These are phyloP conservation scores for Plasmopara muralis DNA, from an alignment of 352 stramenopile genomes.

Conservation along the genomic window DNA sequence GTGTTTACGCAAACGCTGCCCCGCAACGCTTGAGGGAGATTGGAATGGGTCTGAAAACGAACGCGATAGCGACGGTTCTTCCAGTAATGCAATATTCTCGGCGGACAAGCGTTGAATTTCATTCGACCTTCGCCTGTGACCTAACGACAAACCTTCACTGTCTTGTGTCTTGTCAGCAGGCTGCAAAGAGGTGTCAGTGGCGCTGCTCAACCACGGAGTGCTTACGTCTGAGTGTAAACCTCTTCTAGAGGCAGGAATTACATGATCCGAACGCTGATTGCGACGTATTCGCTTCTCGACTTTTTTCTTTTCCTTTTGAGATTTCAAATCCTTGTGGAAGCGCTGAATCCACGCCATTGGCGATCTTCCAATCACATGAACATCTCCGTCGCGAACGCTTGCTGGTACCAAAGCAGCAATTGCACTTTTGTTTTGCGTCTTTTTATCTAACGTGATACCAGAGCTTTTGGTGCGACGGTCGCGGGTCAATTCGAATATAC, in stretches of 20 bases:
- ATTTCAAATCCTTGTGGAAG: conserved; percentile 72
- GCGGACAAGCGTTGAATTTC: conserved; percentile 7
- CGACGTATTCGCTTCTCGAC: conserved; percentile 59
- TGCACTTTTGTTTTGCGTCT: conserved; percentile 15
- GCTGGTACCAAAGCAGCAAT: conserved; percentile 11
- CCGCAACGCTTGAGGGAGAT: conserved; percentile 35
- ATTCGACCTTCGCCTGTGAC: conserved; percentile 23
- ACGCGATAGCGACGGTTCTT: conserved; percentile 32
- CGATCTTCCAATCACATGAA: conserved; percentile 39
- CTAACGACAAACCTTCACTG: conserved; percentile 23
- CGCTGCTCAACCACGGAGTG: conserved; percentile 11
- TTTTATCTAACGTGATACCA: conserved; percentile 38
- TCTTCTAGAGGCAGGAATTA: conserved; percentile 13
- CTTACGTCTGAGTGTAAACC: conserved; percentile 8
- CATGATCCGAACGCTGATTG: conserved; percentile 32
- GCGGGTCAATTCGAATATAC: conserved; percentile 20
- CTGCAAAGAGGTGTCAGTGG: conserved; percentile 27
- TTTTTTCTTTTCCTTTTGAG: conserved; percentile 73
- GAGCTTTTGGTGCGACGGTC: conserved; percentile 70
- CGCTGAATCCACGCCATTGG: conserved; percentile 72
- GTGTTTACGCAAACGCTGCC: conserved; percentile 26
- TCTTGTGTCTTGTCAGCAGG: conserved; percentile 15
- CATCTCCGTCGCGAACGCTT: conserved; percentile 32
- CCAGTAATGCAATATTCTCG: conserved; percentile 18
- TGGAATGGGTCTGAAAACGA: conserved; percentile 63